These are phyloP conservation scores for Leccinum arenicola DNA, from an alignment of 768 basidiomycete species.

Conservation along the genomic window DNA sequence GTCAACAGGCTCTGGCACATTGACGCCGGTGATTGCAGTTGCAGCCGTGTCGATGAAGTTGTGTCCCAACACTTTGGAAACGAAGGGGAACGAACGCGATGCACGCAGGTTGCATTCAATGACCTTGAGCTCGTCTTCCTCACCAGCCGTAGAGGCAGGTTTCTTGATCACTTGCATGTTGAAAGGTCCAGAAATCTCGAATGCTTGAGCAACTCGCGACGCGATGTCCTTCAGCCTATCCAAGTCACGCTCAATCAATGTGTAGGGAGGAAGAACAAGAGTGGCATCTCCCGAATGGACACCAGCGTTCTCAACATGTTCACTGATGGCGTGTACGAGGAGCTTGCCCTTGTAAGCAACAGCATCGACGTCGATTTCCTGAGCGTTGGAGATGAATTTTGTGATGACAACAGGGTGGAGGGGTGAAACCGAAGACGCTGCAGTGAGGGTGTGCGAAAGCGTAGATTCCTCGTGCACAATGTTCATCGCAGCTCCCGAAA, in stretches of 20 bases:
- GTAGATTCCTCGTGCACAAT: conserved; percentile 90
- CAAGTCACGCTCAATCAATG: conserved; percentile 72
- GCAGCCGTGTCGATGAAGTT: conserved; percentile 97
- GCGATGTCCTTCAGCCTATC: conserved; percentile 89
- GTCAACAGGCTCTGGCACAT: conserved; percentile 90
- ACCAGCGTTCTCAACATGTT: conserved; percentile 98
- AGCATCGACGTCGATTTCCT: conserved; percentile 98
- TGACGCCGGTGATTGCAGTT: conserved; percentile 76
- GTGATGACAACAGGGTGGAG: conserved; percentile 98
- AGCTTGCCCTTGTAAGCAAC: conserved; percentile 92
- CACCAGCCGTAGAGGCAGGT: conserved; percentile 45
- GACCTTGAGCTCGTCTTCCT: conserved; percentile 81
- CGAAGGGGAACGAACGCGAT: conserved; percentile 98
- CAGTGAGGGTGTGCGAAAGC: conserved; percentile 92
- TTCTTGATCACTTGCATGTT: conserved; percentile 99
- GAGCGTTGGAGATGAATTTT: conserved; percentile 97
- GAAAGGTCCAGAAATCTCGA: conserved; percentile 96
- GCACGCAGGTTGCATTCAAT: conserved; percentile 99
- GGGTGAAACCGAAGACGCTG: conserved; percentile 93
- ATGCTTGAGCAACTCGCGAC: conserved; percentile 90
- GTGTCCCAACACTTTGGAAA: conserved; percentile 94
- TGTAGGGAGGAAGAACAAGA: conserved; percentile 92
- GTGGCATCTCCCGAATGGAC: conserved; percentile 99
- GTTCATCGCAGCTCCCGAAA: conserved; percentile 99
- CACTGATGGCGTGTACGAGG: conserved; percentile 92